These are phyloP conservation scores for Tolypocladium album DNA, from an alignment of 2,329 filamentous ascomycete genomes.

Conservation along the genomic window DNA sequence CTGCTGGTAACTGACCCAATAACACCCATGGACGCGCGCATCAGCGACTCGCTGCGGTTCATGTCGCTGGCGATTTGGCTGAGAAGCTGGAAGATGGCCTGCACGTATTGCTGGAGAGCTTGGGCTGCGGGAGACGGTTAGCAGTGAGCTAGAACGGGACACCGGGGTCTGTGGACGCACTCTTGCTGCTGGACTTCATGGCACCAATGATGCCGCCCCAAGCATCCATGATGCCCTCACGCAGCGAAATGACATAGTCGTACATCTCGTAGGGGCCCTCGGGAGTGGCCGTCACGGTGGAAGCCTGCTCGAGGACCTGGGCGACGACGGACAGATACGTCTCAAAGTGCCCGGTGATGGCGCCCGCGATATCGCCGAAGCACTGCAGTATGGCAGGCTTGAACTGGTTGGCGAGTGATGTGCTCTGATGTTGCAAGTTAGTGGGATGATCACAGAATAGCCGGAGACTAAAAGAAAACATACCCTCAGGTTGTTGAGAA, in stretches of 20 bases:
- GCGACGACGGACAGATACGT: slow-evolving; percentile 87
- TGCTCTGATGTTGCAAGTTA: slow-evolving; percentile 43
- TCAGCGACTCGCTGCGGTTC: slow-evolving; percentile 83
- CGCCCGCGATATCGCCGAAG: slow-evolving; percentile 94
- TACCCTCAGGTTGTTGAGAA: slow-evolving; percentile 82
- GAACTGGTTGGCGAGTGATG: slow-evolving; percentile 85
- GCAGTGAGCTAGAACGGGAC: not conserved
- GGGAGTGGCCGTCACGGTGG: slow-evolving; percentile 64
- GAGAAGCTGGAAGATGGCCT: slow-evolving; percentile 79
- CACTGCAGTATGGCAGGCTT: slow-evolving; percentile 97
- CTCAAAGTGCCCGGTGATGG: slow-evolving; percentile 86
- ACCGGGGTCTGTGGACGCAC: slow-evolving; percentile 32
- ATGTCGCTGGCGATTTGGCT: slow-evolving; percentile 69
- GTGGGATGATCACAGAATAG: not conserved
- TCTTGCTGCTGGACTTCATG: slow-evolving; percentile 74
- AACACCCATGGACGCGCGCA: slow-evolving; percentile 93
- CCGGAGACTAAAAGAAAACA: slow-evolving; percentile 16
- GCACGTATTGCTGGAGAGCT: slow-evolving; percentile 65
- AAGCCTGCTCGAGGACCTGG: slow-evolving; percentile 87
- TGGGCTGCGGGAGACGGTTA: slow-evolving; percentile 36
- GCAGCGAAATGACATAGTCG: slow-evolving; percentile 88
- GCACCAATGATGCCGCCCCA: slow-evolving; percentile 96
- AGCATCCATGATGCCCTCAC: slow-evolving; percentile 97
- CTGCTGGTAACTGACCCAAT: slow-evolving; percentile 59
- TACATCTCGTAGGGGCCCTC: slow-evolving; percentile 91